Evolutionary conservation across 148 eudicot genomes (phyloP).

Genomic region (Fagopyrum tataricum): DNA sequence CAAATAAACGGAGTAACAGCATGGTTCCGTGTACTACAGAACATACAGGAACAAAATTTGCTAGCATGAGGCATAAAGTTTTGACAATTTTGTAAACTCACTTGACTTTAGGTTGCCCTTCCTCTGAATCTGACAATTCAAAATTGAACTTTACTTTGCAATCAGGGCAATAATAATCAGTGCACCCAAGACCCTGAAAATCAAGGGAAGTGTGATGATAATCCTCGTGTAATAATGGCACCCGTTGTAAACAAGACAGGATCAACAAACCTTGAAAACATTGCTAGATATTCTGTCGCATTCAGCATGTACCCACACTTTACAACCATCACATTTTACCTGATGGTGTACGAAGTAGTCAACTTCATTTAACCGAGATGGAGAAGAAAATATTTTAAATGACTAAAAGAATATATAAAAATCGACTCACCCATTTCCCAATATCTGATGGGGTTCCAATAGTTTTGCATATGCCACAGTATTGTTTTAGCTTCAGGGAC

Average conservation of each 20-base stretch:
- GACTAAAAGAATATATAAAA: neutral
- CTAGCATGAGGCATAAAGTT: conserved; percentile 3
- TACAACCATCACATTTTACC: conserved; percentile 76
- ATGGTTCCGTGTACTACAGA: neutral
- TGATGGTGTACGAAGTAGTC: conserved; percentile 14
- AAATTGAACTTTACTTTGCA: conserved; percentile 74
- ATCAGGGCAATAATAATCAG: conserved; percentile 74
- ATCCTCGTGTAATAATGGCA: neutral
- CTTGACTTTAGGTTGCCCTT: conserved; percentile 42
- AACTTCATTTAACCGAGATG: neutral
- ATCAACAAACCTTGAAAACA: conserved; percentile 46
- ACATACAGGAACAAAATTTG: neutral
- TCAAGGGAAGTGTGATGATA: conserved; percentile 14
- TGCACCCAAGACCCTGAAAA: conserved; percentile 51
- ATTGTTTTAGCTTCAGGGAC: conserved; percentile 59
- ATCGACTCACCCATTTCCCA: conserved; percentile 61
- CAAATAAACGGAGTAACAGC: neutral
- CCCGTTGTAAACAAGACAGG: neutral
- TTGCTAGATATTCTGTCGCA: conserved; percentile 71
- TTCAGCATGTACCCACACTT: conserved; percentile 73
- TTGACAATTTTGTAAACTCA: conserved; percentile 20
- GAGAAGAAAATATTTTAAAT: neutral
- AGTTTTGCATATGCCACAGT: conserved; percentile 75
- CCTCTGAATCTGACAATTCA: conserved; percentile 75
- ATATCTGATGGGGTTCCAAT: conserved; percentile 54